Evolutionary conservation across 345 rosid species (phyloP), one percentile per base, ranked within the genome.

Genomic region (Bruguiera parviflora): DNA sequence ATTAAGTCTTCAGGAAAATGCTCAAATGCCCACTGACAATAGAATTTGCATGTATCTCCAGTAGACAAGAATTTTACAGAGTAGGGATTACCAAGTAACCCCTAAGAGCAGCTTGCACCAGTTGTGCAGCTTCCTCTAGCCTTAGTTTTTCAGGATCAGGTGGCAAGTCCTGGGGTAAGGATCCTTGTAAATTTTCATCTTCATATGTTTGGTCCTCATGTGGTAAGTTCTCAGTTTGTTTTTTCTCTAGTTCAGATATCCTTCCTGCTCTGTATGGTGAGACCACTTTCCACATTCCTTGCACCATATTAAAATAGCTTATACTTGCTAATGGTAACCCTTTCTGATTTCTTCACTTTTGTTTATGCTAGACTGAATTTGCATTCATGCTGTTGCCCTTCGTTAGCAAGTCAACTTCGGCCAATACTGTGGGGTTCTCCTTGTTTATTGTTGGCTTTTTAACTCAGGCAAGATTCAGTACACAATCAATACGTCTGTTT

Each of bases 101-200:
- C 86, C 96, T 85, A 78, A 94, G 91, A 67, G 90, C 90, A 79
- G 98, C 97, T 79, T 91, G 98, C n/a, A 82, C 87, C 70, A 80
- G 75, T n/a, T 84, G 89, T n/a, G 95, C 95, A 61, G 98, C 92
- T 70, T 80, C 68, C 79, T 88, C 92, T 73, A 67, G 81, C 71
- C 74, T 85, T 29, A 71, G 65, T 73, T 75, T 87, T 76, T 84
- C 91, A 61, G 86, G 84, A 69, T 87, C 85, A 32, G 78, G 66
- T 24, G 71, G 78, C 35, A 29, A 72, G 65, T 64, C 76, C 55
- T 78, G 67, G 33, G 57, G 69, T 24, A 60, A 27, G 28, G 72
- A 67, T 57, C 53, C 69, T 67, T 82, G 86, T 19, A 66, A 70
- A 61, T 78, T 83, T 70, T 73, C 52, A 66, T 72, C 74, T 76